These are phyloP conservation scores for Lipomyces orientalis DNA, from an alignment of 805 yeast genomes.

Conservation along the genomic window DNA sequence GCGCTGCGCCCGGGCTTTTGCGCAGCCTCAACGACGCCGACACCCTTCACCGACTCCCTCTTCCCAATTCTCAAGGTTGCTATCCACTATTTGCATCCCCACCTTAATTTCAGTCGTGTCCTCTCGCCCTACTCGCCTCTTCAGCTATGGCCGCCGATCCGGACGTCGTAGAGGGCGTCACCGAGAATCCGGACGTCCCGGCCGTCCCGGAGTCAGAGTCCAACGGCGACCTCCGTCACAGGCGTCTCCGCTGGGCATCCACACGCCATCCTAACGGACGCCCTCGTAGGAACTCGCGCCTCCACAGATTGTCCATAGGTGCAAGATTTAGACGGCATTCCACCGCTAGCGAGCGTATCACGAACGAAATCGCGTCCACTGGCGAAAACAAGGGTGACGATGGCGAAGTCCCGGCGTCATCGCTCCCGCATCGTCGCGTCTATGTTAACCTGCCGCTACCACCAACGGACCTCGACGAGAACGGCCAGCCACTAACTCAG, in stretches of 20 bases:
- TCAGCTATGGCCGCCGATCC: constrained; percentile 3
- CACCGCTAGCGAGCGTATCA: constrained; percentile 9
- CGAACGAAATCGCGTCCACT: constrained; percentile 14
- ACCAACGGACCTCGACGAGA: constrained; percentile 51
- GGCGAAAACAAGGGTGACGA: constrained; percentile 33
- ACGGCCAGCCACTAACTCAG: constrained; percentile 61
- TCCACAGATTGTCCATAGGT: constrained; percentile 32
- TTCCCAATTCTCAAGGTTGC: not conserved
- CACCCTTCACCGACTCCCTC: not conserved
- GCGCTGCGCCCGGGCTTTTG: too few species aligned
- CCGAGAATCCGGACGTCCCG: constrained; percentile 7
- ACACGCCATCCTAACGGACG: constrained; percentile 29
- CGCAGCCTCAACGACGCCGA: too few species aligned
- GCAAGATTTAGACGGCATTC: constrained; percentile 16
- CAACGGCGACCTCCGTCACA: constrained; percentile 16
- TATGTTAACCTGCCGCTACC: constrained; percentile 60
- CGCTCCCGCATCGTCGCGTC: constrained; percentile 48
- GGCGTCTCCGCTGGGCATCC: constrained; percentile 38
- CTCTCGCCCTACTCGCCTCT: not conserved
- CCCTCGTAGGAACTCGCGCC: constrained; percentile 29
- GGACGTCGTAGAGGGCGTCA: constrained; percentile 9
- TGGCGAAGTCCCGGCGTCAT: constrained; percentile 20
- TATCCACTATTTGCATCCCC: not conserved
- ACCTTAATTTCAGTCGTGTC: not conserved
- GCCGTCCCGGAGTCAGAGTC: not conserved